Base-by-base conservation (phyloP, 805 yeast species). In the Yamadazyma insecticola region DNA sequence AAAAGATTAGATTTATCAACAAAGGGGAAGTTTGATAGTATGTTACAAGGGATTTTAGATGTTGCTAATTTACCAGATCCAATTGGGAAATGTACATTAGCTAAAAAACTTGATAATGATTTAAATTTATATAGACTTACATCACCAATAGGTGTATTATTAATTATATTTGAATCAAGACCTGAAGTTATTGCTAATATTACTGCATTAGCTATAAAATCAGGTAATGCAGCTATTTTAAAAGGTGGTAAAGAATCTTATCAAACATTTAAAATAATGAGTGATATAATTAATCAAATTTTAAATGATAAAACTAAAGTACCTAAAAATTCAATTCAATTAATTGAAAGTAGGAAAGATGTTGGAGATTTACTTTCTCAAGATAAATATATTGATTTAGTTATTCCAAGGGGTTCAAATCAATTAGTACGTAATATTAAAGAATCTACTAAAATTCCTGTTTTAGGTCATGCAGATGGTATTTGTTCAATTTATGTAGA, bases 101-200 rank as follows among this genome's bases (percentile, higher is more conserved):
- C 94, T 22, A 78, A 81, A 25, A 77, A 86, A 55, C 66, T 92
- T 19, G 99, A 92, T 53, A 95, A 87, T 32, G 94, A 86, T n/a
- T 72, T 92, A 41, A 81, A 78, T 30, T 63, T 92, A 38, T 82
- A 78, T 57, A 69, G 96, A 51, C 71, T 90, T 9, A 81, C 96
- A 4, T 84, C 96, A 16, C 98, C 99, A 10, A 88, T 92, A 4
- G 99, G 99, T 13, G 97, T 87, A 0, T 59, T 92, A 26, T 67
- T 92, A 39, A 88, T 92, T 27, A 94, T 92, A 33, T 92, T 92
- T 55, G 99, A 92, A 60, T 78, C 95, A 18, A 75, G 99, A 50
- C 99, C 99, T 22, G 99, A 92, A 55, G 98, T 92, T 8, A 92
- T 92, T 64, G 98, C 98, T 33, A 94, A 92, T 54, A 92, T 92